Percentiles rank a stretch among this genome's conserved stretches.
Evolutionary conservation across 768 basidiomycete genomes (phyloP).

Genomic region (Termitomyces sp.): DNA sequence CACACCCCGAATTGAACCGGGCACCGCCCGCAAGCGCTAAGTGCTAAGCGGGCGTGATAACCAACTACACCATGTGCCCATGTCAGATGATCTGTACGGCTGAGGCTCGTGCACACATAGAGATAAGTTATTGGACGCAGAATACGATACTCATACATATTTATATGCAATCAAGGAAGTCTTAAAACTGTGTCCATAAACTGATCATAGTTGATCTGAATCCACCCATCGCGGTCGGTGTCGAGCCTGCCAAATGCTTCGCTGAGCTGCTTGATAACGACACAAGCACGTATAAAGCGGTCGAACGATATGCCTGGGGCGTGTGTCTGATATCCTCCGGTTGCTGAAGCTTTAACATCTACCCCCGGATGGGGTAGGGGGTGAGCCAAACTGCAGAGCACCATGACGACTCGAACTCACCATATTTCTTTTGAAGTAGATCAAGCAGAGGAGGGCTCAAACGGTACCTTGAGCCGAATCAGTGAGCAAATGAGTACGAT

Average conservation of each 20-base stretch:
- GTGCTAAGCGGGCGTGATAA: slow-evolving; percentile 29
- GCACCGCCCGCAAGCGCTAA: slow-evolving; percentile 19
- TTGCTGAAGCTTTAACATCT: slow-evolving; percentile 53
- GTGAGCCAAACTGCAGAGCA: slow-evolving; percentile 16
- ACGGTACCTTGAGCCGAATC: slow-evolving; percentile 40
- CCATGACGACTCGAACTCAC: slow-evolving; percentile 31
- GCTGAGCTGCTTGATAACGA: slow-evolving; percentile 72
- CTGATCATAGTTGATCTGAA: slow-evolving; percentile 67
- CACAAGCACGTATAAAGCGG: slow-evolving; percentile 83
- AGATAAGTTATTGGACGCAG: too few relatives aligned
- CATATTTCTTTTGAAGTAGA: slow-evolving; percentile 76
- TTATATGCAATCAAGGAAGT: slow-evolving; percentile 36
- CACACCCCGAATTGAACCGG: slow-evolving; percentile 28
- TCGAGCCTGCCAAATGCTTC: slow-evolving; percentile 69
- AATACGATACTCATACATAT: background rate
- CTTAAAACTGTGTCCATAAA: slow-evolving; percentile 67
- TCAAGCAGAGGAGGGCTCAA: slow-evolving; percentile 61
- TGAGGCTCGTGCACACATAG: too few relatives aligned
- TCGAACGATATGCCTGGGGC: slow-evolving; percentile 72
- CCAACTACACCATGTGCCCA: slow-evolving; percentile 29
- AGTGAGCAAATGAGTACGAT: background rate
- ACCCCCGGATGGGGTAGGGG: slow-evolving; percentile 30
- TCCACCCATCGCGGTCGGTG: slow-evolving; percentile 62
- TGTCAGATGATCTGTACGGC: background rate
- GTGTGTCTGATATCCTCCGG: slow-evolving; percentile 23